Percentiles rank a stretch among this genome's conserved stretches.
Conservation (phyloP, 306 rosid species). For the Dalbergia oliveri region DNA sequence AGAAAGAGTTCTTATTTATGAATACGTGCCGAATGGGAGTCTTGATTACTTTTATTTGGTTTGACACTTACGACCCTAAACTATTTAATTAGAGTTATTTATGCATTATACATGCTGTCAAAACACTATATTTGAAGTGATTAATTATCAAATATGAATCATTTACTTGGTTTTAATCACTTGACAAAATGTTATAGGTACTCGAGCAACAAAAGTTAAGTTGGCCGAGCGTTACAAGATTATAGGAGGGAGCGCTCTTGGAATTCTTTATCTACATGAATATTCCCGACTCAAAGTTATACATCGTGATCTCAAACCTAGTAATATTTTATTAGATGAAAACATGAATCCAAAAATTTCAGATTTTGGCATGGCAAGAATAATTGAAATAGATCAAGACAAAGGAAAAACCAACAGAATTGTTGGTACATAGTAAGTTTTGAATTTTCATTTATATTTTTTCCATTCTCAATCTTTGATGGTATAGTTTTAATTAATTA, state of each 20-base stretch:
- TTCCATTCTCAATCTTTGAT: neutral
- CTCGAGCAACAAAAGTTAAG: constrained; percentile 13
- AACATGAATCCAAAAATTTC: constrained; percentile 60
- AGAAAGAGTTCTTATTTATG: constrained; percentile 45
- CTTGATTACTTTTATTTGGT: constrained; percentile 48
- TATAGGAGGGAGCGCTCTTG: constrained; percentile 49
- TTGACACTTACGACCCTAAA: neutral
- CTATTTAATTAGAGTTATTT: neutral
- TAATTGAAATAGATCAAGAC: constrained; percentile 43
- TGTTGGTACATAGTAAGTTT: constrained; percentile 69
- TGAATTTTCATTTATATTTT: neutral
- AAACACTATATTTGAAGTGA: too few species aligned
- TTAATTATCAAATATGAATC: neutral
- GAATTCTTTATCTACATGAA: constrained; percentile 63
- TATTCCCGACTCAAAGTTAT: constrained; percentile 61
- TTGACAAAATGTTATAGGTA: neutral
- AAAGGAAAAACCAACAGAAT: constrained; percentile 45
- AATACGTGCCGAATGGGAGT: constrained; percentile 44
- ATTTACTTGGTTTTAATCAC: neutral
- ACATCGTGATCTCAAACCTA: constrained; percentile 64
- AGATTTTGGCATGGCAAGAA: constrained; percentile 66
- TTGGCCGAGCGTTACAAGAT: constrained; percentile 51
- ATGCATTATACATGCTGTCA: too few species aligned
- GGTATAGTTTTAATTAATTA: neutral
- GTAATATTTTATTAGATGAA: constrained; percentile 56